These are phyloP conservation scores for Tetrahymena borealis DNA, from an alignment of 73 alveolate species.

Conservation along the genomic window DNA sequence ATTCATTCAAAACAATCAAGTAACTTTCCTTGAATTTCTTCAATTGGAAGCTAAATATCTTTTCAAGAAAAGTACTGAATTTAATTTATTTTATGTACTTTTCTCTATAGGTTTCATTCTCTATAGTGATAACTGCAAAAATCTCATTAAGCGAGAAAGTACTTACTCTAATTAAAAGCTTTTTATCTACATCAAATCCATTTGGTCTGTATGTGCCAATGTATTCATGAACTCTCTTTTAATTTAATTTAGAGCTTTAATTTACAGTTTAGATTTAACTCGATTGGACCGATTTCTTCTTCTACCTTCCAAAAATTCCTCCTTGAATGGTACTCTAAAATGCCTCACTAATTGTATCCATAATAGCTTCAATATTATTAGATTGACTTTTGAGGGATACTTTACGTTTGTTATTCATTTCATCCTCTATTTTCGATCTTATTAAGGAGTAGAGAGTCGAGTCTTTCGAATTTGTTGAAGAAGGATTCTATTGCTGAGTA, in stretches of 20 bases:
- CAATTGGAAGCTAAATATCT: neutral
- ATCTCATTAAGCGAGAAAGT: neutral
- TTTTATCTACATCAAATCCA: neutral
- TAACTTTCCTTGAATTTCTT: neutral
- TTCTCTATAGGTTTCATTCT: neutral
- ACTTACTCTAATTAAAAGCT: neutral
- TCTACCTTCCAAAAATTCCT: neutral
- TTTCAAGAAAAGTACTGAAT: neutral
- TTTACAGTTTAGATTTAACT: neutral
- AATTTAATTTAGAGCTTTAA: neutral
- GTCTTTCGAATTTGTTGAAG: neutral
- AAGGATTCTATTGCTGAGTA: neutral
- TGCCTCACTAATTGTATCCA: neutral
- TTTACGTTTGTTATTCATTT: neutral
- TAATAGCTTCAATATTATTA: neutral
- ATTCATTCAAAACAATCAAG: neutral
- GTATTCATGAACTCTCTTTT: neutral
- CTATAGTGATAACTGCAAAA: neutral
- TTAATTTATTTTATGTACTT: neutral
- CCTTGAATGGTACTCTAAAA: neutral
- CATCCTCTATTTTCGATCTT: neutral
- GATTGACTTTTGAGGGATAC: neutral
- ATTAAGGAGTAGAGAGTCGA: neutral
- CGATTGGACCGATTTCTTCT: neutral
- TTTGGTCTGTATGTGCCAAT: neutral